Base-by-base conservation (phyloP, 768 basidiomycete species). In the Gymnopilus dilepis region DNA sequence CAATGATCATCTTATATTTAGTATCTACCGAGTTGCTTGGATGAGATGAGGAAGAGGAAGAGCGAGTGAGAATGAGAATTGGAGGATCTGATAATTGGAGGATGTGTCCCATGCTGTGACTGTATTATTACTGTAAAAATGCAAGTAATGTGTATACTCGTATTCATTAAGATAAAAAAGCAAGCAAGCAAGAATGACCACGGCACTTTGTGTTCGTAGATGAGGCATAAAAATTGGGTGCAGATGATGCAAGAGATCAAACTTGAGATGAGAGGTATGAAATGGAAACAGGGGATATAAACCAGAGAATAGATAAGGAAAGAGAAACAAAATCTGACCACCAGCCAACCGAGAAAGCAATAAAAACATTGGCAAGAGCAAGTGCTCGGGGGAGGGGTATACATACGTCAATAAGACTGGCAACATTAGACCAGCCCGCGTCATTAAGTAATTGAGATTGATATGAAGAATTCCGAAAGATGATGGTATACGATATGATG, bases 51-150 rank as follows among this genome's bases (percentile, higher is more conserved):
- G n/a, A n/a, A n/a, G n/a, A n/a, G n/a, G n/a, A n/a, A n/a, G n/a
- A n/a, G n/a, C n/a, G n/a, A n/a, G n/a, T n/a, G n/a, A n/a, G n/a
- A n/a, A n/a, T 30, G 26, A 50, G 7, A 22, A 50, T n/a, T 53
- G 34, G 53, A 63, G 70, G 66, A 69, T 70, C n/a, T 30, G 26
- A 50, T 3, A 22, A 50, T n/a, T 53, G 34, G 53, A 63, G 70
- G 66, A 69, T 70, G 67, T 62, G 64, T 61, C 70, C 43, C 56
- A 50, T 51, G 37, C 34, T 61, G n/a, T n/a, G n/a, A n/a, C n/a
- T n/a, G 64, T 61, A 62, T 50, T 59, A 60, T 62, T 50, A 50
- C 47, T 50, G 28, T 50, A 50, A 57, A 57, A 57, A 57, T 57
- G 56, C 43, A 57, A 57, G 41, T 42, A 45, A 57, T 57, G 40